Conservation (phyloP, 306 rosid species). For the Sechiopsis laciniata region DNA sequence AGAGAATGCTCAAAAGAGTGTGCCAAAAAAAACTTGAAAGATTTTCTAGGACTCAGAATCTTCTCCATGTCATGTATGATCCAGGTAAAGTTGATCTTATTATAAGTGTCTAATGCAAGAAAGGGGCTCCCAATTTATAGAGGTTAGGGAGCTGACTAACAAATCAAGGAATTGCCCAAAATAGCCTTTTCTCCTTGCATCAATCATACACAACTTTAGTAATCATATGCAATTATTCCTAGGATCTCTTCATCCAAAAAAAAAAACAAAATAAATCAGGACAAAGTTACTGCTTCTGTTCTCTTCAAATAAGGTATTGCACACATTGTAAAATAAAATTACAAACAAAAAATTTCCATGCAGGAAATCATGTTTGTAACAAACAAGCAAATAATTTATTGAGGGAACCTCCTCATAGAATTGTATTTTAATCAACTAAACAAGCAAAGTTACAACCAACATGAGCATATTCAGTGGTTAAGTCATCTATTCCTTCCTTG, state of each 20-base stretch:
- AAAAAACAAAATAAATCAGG: neutral
- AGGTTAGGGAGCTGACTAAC: too few relatives aligned
- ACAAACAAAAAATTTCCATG: neutral
- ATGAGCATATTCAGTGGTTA: neutral
- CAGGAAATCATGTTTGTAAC: neutral
- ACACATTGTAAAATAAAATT: constrained; percentile 1
- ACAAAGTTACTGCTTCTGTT: neutral
- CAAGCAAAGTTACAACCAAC: too few relatives aligned
- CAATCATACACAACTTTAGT: neutral
- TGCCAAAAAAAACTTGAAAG: too few relatives aligned
- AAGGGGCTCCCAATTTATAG: too few relatives aligned
- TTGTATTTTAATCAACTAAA: neutral
- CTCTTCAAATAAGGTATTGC: neutral
- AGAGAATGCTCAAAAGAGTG: too few relatives aligned
- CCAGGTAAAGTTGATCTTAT: too few relatives aligned
- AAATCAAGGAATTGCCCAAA: too few relatives aligned
- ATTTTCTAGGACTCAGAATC: too few relatives aligned
- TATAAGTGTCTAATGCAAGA: too few relatives aligned
- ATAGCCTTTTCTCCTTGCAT: too few relatives aligned
- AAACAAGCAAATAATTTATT: neutral
- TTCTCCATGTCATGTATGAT: too few relatives aligned
- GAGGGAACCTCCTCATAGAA: neutral
- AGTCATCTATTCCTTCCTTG: neutral
- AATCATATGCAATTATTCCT: neutral
- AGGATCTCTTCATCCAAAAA: neutral